These are phyloP conservation scores for Symbiodinium natans DNA, from an alignment of 73 alveolate species.

Conservation along the genomic window DNA sequence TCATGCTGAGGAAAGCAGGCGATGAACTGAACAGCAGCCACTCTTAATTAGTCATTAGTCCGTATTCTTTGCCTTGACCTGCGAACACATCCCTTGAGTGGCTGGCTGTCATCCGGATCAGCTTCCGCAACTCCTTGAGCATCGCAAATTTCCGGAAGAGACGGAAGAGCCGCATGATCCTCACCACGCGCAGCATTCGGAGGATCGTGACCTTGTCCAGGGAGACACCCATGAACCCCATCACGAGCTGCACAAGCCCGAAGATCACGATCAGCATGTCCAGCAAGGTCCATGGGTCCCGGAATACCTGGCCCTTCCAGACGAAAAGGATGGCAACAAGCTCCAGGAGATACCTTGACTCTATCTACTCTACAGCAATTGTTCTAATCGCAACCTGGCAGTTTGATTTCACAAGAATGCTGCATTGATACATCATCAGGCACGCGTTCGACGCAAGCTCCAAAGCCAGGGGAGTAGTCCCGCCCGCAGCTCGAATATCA, in stretches of 20 bases:
- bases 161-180: slow-evolving; percentile 72
- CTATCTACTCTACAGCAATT: too few relatives aligned
- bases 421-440: neutral
- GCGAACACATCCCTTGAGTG: too few relatives aligned
- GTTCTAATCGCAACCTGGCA: too few relatives aligned
- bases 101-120: neutral
- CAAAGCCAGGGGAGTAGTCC: neutral
- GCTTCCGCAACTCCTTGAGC: slow-evolving; percentile 74
- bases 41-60: too few relatives aligned
- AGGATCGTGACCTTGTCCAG: slow-evolving; percentile 43
- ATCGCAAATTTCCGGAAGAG: slow-evolving; percentile 40
- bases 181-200: slow-evolving; percentile 53
- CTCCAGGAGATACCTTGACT: neutral
- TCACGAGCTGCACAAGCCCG: slow-evolving; percentile 26
- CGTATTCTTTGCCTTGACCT: too few relatives aligned
- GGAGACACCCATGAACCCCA: slow-evolving; percentile 1
- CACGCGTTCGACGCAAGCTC: neutral
- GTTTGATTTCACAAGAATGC: too few relatives aligned
- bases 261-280: slow-evolving; percentile 47
- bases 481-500: neutral
- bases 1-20: neutral
- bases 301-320: neutral
- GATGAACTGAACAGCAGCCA: too few relatives aligned
- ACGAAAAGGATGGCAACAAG: neutral
- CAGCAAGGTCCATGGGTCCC: neutral